Base-by-base conservation (phyloP, 768 basidiomycete genomes). In the Pleurotus ostreatus region DNA sequence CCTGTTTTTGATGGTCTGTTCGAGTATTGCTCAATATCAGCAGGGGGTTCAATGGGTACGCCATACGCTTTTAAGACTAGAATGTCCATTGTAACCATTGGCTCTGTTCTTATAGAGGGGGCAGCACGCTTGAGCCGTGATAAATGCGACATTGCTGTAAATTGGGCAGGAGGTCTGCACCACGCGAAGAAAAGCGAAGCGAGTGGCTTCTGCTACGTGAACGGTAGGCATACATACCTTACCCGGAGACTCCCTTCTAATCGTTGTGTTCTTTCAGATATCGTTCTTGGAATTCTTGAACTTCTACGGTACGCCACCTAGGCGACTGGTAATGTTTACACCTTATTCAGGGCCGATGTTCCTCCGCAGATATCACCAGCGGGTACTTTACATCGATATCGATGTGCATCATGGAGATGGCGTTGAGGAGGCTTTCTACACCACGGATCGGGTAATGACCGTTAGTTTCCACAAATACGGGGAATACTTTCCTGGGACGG, bases 151-250 rank as follows among this genome's bases (percentile, higher is more conserved):
- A 98, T 98, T 53, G 86, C 88, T 0, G 92, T 98, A 60, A 97
- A 98, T 72, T 98, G 95, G 97, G 94, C 97, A 0, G 97, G 97
- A 7, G 97, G 97, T 2, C 80, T 99, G 3, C 97, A 99, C 71
- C 97, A 99, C 70, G 97, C 97, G n/a, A 99, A 99, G 75, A 98
- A 98, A 70, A 84, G 91, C 55, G 97, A 98, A 74, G 97, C 96
- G 0, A 92, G 90, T 5, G 97, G 97, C 12, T 99, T 99, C 73
- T 99, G 97, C 78, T 99, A 98, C 76, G 88, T 98, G 72, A 99
- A 99, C 70, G 60, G 60, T 61, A 48, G 11, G 43, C 8, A 12
- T 49, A 7, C n/a, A 18, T 41, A 18, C 22, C 38, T 39, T n/a
- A 44, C 25, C 15, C 9, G 30, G 30, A 34, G 30, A 34, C 11